These are phyloP conservation scores for Apiospora koreana DNA, from an alignment of 2,329 filamentous ascomycete species.

Conservation along the genomic window DNA sequence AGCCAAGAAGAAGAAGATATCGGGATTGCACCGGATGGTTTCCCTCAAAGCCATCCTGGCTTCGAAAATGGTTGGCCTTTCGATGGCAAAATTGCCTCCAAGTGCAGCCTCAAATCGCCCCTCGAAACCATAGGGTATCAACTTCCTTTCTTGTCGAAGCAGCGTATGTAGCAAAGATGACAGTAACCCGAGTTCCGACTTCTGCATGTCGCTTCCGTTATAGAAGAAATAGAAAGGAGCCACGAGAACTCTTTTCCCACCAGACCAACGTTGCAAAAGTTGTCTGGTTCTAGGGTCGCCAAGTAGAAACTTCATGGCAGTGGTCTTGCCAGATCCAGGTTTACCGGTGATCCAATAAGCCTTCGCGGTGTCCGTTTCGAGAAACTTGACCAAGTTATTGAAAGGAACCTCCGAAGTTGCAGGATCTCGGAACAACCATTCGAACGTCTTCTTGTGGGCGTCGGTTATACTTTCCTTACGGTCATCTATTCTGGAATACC, in stretches of 20 bases:
- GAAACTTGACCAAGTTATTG: conserved; percentile 20
- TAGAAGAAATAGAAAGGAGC: conserved; percentile 25
- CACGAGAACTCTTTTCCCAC: conserved; percentile 12
- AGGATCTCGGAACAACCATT: conserved; percentile 23
- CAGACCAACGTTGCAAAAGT: conserved; percentile 20
- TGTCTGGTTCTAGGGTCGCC: conserved; percentile 16
- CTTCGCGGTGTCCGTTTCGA: conserved; percentile 11
- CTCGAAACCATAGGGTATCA: conserved; percentile 15
- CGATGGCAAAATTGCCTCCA: not conserved
- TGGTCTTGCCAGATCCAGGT: conserved; percentile 26
- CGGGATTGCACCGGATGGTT: conserved; percentile 12
- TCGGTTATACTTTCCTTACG: conserved; percentile 22
- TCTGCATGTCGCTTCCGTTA: conserved; percentile 20
- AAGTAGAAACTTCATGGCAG: conserved; percentile 25
- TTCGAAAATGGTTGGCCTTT: conserved; percentile 16
- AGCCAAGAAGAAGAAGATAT: conserved; percentile 21
- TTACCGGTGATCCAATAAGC: conserved; percentile 29
- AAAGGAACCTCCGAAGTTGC: not conserved
- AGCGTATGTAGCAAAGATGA: conserved; percentile 21
- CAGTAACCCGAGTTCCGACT: conserved; percentile 23
- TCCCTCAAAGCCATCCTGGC: conserved; percentile 16
- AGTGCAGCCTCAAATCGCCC: not conserved
- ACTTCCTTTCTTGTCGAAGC: conserved; percentile 15
- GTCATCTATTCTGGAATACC: conserved; percentile 20
- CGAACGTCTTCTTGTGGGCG: conserved; percentile 19